Evolutionary conservation across 495 filamentous ascomycete species (phyloP).

Genomic region (Parathielavia appendiculata): DNA sequence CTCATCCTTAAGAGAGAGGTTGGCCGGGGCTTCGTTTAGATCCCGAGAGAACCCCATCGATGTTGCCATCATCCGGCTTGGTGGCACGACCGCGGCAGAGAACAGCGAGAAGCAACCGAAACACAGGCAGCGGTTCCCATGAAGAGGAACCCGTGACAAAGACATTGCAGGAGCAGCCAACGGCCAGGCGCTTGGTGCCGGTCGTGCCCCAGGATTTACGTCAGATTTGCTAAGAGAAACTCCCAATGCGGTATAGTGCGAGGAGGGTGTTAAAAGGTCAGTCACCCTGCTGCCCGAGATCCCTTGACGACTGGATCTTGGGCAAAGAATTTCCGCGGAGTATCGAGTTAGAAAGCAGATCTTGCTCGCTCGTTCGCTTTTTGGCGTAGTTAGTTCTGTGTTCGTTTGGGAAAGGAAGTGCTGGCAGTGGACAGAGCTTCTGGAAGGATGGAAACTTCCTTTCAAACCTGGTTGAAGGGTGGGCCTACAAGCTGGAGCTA

Average conservation of each 20-base stretch:
- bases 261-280: conserved; percentile 1
- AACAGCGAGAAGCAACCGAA: not conserved
- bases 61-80: conserved; percentile 1
- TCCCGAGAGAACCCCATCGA: not conserved
- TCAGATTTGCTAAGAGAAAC: conserved; percentile 36
- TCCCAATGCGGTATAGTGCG: conserved; percentile 20
- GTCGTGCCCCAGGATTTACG: conserved; percentile 12
- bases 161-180: conserved; percentile 10
- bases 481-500: too few species aligned
- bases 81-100: not conserved
- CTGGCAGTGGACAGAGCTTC: not conserved
- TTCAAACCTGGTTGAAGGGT: not conserved
- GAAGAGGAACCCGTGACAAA: conserved; percentile 16
- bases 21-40: not conserved
- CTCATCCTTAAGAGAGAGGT: not conserved
- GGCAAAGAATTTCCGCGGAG: conserved; percentile 13
- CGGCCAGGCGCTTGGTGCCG: not conserved
- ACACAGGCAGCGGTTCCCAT: not conserved
- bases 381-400: not conserved
- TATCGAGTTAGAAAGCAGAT: not conserved
- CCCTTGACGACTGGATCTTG: not conserved
- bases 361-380: not conserved
- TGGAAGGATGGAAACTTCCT: not conserved
- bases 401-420: not conserved
- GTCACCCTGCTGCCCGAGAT: not conserved